These are phyloP conservation scores for Laetiporus sulphureus DNA, from an alignment of 1,284 basidiomycete species.

Conservation along the genomic window DNA sequence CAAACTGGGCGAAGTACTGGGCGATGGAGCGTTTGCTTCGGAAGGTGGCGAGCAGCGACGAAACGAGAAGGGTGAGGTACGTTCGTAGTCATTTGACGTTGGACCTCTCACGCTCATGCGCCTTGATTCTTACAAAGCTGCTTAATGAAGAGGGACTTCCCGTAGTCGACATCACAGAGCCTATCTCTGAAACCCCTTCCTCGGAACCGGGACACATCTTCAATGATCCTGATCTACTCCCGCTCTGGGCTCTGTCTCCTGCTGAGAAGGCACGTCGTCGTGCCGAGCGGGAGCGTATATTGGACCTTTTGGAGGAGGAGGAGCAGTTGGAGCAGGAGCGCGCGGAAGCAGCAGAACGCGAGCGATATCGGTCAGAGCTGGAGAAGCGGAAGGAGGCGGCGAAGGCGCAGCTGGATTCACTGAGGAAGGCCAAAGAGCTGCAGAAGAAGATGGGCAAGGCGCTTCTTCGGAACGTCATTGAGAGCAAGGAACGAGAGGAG, in stretches of 20 bases:
- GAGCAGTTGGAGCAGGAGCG: conserved; percentile 41
- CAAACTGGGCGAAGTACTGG: conserved; percentile 56
- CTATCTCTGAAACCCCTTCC: conserved; percentile 25
- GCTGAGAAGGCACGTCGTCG: conserved; percentile 42
- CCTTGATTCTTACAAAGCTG: conserved; percentile 33
- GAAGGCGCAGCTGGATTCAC: conserved; percentile 42
- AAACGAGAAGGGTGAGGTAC: conserved; percentile 58
- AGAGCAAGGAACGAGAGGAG: conserved; percentile 35
- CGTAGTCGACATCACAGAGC: conserved; percentile 72
- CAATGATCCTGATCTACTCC: conserved; percentile 40
- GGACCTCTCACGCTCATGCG: conserved; percentile 12
- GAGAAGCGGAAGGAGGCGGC: conserved; percentile 46
- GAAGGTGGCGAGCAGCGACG: conserved; percentile 30
- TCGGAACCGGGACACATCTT: conserved; percentile 14
- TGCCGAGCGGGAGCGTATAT: conserved; percentile 52
- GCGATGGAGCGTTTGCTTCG: conserved; percentile 27
- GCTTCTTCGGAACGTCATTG: conserved; percentile 41
- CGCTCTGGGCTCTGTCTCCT: conserved; percentile 39
- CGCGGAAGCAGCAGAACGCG: conserved; percentile 33
- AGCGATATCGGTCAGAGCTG: conserved; percentile 38
- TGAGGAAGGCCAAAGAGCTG: conserved; percentile 50
- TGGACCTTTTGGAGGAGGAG: conserved; percentile 66
- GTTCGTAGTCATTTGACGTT: conserved; percentile 18
- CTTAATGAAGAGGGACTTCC: conserved; percentile 73
- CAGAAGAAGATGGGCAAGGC: conserved; percentile 75